A percentile compares a stretch with the other conserved stretches of the same genome.
These are phyloP conservation scores for Irpex sp. DNA, from an alignment of 1,284 basidiomycete species.

Conservation along the genomic window DNA sequence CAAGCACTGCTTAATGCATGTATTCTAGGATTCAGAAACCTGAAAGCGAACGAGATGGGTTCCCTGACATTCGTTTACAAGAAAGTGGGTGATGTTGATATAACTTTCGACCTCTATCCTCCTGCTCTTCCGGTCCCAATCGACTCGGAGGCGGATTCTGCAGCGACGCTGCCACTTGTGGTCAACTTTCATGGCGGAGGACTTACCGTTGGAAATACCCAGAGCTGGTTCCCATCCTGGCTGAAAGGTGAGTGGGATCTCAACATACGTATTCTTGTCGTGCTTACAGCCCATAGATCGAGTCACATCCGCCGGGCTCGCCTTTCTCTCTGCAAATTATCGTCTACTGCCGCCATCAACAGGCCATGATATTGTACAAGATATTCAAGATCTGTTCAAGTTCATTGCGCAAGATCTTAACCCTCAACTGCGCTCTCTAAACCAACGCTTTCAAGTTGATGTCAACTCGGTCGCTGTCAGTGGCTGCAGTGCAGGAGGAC, in stretches of 20 bases:
- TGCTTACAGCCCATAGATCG: conserved; percentile 33
- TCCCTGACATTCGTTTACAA: conserved; percentile 19
- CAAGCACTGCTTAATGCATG: background rate
- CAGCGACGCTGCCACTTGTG: conserved; percentile 37
- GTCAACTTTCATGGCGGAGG: conserved; percentile 67
- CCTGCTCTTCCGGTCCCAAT: conserved; percentile 3
- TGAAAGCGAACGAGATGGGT: background rate
- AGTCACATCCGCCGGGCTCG: conserved; percentile 39
- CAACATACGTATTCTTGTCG: background rate
- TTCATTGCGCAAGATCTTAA: conserved; percentile 38
- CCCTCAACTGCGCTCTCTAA: conserved; percentile 8
- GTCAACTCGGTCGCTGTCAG: conserved; percentile 44
- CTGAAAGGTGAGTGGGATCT: conserved; percentile 38
- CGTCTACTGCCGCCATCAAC: conserved; percentile 54
- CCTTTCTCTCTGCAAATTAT: conserved; percentile 61
- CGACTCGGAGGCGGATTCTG: background rate
- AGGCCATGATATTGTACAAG: conserved; percentile 51
- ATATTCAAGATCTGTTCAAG: conserved; percentile 49
- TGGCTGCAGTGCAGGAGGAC: conserved; percentile 59
- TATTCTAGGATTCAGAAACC: background rate
- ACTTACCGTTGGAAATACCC: conserved; percentile 51
- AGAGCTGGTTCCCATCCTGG: conserved; percentile 62
- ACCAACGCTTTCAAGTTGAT: conserved; percentile 31
- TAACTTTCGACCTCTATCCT: conserved; percentile 22
- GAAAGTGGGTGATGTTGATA: conserved; percentile 4